These are phyloP conservation scores for Rhexocercosporidium sp. DNA, from an alignment of 2,329 filamentous ascomycete species.

Conservation along the genomic window DNA sequence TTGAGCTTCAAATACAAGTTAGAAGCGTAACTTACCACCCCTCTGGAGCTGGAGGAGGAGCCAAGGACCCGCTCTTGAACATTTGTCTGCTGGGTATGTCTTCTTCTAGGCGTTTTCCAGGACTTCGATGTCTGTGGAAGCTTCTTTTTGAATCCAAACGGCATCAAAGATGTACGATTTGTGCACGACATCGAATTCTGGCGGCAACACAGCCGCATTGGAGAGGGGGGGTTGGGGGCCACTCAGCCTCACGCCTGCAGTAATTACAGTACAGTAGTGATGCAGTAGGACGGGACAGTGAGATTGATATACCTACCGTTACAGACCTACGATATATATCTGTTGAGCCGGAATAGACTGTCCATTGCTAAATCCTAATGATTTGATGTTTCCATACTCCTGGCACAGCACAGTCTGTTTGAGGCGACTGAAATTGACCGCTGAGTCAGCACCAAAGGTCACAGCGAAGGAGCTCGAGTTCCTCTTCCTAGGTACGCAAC, in stretches of 20 bases:
- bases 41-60: neutral
- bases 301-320: neutral
- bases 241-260: conserved; percentile 1
- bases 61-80: too few relatives aligned
- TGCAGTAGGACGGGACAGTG: neutral
- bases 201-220: neutral
- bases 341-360: neutral
- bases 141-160: neutral
- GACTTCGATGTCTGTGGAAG: neutral
- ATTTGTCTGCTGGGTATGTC: too few relatives aligned
- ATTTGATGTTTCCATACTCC: too few relatives aligned
- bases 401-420: too few relatives aligned
- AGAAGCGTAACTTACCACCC: neutral
- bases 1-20: too few relatives aligned
- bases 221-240: neutral
- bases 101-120: too few relatives aligned
- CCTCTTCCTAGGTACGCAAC: too few relatives aligned
- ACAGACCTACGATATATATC: neutral
- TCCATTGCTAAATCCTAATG: too few relatives aligned
- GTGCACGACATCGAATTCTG: neutral
- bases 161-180: neutral
- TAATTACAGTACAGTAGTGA: too few relatives aligned
- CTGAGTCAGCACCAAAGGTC: too few relatives aligned
- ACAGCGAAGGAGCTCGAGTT: too few relatives aligned
- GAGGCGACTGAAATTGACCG: too few relatives aligned